phyloP scores from a whole-genome alignment of 495 filamentous ascomycete genomes.

The Halenospora varia region DNA sequence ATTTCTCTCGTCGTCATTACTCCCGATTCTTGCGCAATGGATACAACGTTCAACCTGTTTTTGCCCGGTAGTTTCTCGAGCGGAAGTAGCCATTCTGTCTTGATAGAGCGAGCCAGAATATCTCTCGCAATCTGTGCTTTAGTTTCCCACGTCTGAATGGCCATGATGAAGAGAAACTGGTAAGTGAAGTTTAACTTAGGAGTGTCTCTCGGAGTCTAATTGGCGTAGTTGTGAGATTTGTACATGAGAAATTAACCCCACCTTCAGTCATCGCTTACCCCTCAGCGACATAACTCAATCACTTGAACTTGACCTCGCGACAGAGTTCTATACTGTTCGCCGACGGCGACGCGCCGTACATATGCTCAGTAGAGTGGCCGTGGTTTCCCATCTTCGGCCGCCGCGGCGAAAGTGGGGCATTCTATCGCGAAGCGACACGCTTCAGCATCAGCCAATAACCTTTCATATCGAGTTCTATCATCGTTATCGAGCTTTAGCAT shows the following conservation, averaged over 20 bases:
- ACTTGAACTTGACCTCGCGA: not conserved
- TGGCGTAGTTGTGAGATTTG: too few relatives aligned
- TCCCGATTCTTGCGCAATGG: slow-evolving; percentile 5
- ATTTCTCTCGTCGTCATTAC: slow-evolving; percentile 34
- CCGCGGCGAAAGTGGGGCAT: not conserved
- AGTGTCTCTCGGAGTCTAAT: too few relatives aligned
- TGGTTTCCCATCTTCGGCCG: not conserved
- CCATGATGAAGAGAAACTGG: slow-evolving; percentile 21
- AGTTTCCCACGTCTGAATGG: slow-evolving; percentile 2
- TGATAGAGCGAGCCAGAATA: slow-evolving; percentile 25
- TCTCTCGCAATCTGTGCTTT: slow-evolving; percentile 9
- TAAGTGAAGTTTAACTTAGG: not conserved
- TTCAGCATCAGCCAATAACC: not conserved
- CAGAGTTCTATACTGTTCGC: not conserved
- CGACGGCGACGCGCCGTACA: not conserved
- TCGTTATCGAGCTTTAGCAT: not conserved
- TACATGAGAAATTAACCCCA: not conserved
- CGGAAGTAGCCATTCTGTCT: slow-evolving; percentile 38
- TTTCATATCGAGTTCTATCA: not conserved
- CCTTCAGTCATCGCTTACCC: not conserved
- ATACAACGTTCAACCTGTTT: slow-evolving; percentile 6
- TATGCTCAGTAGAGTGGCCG: not conserved
- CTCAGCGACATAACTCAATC: not conserved
- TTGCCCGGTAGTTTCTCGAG: not conserved
- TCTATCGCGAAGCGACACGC: not conserved